Base-by-base conservation (phyloP, 106 monocot species). In the Allium cepa region DNA sequence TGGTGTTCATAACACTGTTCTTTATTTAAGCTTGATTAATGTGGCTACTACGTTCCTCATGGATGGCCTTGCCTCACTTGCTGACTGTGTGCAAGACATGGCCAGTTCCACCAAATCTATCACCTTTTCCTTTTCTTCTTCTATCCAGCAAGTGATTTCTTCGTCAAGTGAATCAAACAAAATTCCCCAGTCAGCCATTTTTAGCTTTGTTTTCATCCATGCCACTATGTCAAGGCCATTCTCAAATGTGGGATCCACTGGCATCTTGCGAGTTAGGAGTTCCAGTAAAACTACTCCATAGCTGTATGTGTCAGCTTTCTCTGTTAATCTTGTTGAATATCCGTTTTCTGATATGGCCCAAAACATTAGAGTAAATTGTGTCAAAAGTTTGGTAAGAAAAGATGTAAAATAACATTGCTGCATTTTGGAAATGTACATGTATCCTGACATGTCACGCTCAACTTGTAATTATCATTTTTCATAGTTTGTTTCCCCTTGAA, bases 171-270 rank as follows among this genome's bases (percentile, higher is more conserved):
- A 77, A 26, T 27, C 17, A 12, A 87, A 69, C 50, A 68, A 36
- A 53, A 17, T 68, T 13, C 17, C 45, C 46, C 68, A 11, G 56
- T 87, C 70, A 16, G 46, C 69, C 7, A 72, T 63, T 57, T 78
- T 36, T 50, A 77, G 46, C 67, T 16, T 75, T 36, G 58, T 17
- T 51, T 52, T 68, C 60, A 78, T 63, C 80, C 87, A 87, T 51
- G 73, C 79, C 11, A 84, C 88, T 69, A 92, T 88, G 69, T 92
- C 92, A 16, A 85, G 64, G 4, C 79, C 85, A 74, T 88, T 78
- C 56, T 77, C 88, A 65, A 92, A 92, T 17, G 73, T 83, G 56
- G 92, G 81, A 75, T 92, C 88, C 7, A 92, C 85, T 9, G 88
- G 66, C 76, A 82, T 62, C 71, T 83, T 92, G 53, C 92, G 80